Percentiles rank a stretch among this genome's conserved stretches.
These are phyloP conservation scores for Chaetoceros muelleri DNA, from an alignment of 108 stramenopile species.

Conservation along the genomic window DNA sequence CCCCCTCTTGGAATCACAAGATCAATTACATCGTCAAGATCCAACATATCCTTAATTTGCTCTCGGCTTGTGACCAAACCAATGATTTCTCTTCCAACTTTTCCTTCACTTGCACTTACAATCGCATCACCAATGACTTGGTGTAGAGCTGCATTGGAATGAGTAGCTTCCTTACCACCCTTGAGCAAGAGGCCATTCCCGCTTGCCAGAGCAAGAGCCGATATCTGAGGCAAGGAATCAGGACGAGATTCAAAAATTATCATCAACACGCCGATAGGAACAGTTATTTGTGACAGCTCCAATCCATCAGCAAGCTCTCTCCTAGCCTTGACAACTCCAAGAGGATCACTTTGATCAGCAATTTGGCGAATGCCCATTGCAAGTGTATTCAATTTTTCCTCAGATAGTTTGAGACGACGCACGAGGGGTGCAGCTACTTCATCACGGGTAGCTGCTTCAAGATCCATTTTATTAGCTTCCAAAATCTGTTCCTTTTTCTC, in stretches of 20 bases:
- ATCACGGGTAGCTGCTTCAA: conserved; percentile 68
- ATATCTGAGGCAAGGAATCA: conserved; percentile 97
- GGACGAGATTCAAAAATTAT: conserved; percentile 97
- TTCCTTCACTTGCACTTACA: conserved; percentile 71
- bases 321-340: conserved; percentile 68
- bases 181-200: conserved; percentile 96
- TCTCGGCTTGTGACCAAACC: conserved; percentile 85
- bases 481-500: conserved; percentile 53
- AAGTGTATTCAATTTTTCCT: conserved; percentile 80
- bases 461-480: conserved; percentile 77
- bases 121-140: conserved; percentile 86
- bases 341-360: conserved; percentile 59
- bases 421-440: conserved; percentile 54
- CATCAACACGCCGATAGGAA: conserved; percentile 96
- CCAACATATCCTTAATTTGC: conserved; percentile 73
- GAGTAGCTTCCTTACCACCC: conserved; percentile 93
- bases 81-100: conserved; percentile 80
- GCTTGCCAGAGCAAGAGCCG: conserved; percentile 89
- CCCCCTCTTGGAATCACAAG: conserved; percentile 97
- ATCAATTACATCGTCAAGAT: conserved; percentile 88
- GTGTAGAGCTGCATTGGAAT: conserved; percentile 85
- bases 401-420: conserved; percentile 81
- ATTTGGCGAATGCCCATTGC: conserved; percentile 78
- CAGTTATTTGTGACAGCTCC: conserved; percentile 79
- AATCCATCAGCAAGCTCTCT: conserved; percentile 88